phyloP scores from a whole-genome alignment of 768 basidiomycete species.

The Dacryopinax primogenitus region DNA sequence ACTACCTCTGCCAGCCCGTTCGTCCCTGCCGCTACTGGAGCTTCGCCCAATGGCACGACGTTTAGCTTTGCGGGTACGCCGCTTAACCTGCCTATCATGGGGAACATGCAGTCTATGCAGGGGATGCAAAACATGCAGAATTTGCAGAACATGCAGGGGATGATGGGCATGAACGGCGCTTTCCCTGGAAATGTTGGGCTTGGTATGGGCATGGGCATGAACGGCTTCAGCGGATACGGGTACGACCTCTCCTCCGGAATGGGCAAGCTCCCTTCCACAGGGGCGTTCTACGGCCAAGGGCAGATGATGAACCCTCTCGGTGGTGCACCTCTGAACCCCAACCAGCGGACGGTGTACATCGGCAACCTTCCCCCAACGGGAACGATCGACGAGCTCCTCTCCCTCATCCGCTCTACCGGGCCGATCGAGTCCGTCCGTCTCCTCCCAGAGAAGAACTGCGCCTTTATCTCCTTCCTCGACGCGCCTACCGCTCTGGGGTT shows the following conservation, averaged over 20 bases:
- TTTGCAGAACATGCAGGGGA: not conserved
- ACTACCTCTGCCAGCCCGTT: not conserved
- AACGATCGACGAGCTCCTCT: constrained; percentile 93
- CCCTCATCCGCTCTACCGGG: constrained; percentile 84
- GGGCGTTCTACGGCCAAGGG: constrained; percentile 17
- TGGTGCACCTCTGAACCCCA: constrained; percentile 26
- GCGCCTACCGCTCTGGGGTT: constrained; percentile 86
- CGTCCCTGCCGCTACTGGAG: constrained; percentile 9
- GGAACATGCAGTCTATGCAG: not conserved
- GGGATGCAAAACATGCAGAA: not conserved
- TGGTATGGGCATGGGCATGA: constrained; percentile 21
- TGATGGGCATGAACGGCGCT: constrained; percentile 13
- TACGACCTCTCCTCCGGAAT: constrained; percentile 7
- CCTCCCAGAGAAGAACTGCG: constrained; percentile 91
- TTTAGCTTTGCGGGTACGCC: constrained; percentile 3
- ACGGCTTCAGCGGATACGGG: constrained; percentile 15
- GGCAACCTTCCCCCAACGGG: constrained; percentile 92
- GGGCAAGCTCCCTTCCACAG: constrained; percentile 14
- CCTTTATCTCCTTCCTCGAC: constrained; percentile 96
- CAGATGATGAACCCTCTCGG: constrained; percentile 22
- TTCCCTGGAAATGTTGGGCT: constrained; percentile 18
- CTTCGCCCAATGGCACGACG: constrained; percentile 11
- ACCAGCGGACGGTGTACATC: constrained; percentile 88
- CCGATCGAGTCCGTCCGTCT: constrained; percentile 91
- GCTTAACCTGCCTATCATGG: constrained; percentile 32